Percentiles rank a stretch among this genome's conserved stretches.
Conservation (phyloP, 78 protist genomes). For the Dictyostelium firmibasis region DNA sequence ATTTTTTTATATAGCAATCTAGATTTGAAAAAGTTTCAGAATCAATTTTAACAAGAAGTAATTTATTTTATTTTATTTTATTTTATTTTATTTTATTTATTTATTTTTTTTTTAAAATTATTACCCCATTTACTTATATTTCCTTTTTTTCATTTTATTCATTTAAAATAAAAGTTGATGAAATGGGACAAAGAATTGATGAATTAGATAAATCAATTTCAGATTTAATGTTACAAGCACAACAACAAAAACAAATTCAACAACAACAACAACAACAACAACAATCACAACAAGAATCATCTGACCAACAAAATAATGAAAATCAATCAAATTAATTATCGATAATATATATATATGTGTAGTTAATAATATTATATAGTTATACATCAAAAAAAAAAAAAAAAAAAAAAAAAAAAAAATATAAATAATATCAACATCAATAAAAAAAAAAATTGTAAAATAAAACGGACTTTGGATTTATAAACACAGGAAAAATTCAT, state of each 20-base stretch:
- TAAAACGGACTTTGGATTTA: not conserved
- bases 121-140: not conserved
- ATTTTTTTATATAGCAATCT: conserved; percentile 25
- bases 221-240: conserved; percentile 60
- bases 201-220: conserved; percentile 73
- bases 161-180: conserved; percentile 19
- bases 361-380: not conserved
- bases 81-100: no score
- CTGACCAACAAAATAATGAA: not conserved
- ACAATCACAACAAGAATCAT: not conserved
- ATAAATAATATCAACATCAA: no score
- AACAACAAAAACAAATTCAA: conserved; percentile 18
- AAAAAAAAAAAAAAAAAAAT: no score
- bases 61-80: not conserved
- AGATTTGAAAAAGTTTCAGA: conserved; percentile 74
- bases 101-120: no score
- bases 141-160: not conserved
- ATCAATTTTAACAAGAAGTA: conserved; percentile 61
- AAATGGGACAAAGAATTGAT: conserved; percentile 78
- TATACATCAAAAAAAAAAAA: no score
- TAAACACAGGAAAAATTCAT: not conserved
- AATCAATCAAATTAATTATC: not conserved
- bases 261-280: conserved; percentile 11
- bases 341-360: not conserved
- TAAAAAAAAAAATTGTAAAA: not conserved